Base-by-base conservation (phyloP, 345 rosid species). In the Aquilaria yunnanensis region DNA sequence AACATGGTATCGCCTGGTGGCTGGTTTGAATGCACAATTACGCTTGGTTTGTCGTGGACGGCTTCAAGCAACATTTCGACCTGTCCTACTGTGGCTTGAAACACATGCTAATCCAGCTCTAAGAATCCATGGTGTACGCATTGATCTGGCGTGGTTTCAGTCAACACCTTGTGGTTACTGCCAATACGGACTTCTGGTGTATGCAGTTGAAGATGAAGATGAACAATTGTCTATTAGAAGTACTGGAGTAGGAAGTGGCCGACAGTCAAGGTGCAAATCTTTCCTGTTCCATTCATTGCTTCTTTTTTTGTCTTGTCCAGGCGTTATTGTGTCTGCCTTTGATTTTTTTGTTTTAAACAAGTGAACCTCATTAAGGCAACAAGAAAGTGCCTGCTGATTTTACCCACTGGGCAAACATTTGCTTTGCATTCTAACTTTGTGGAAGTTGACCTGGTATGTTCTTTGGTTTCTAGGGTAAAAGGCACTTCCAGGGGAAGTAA, bases 91-190 rank as follows among this genome's bases (percentile, higher is more conserved):
- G 70, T 95, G 97, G 99, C 80, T 95, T 76, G 96, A 87, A 78
- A 89, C 89, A 33, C 88, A 91, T 70, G 99, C 96, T 51, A 91
- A 91, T 77, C 94, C 97, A 41, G 84, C 90, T 57, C 71, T 95
- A 76, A 80, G 80, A 74, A 50, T 65, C 61, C 84, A 87, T 56
- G 77, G 96, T 31, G 73, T 87, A 34, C 77, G 78, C 12, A 80
- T 83, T 72, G 96, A 89, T 80, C 88, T 95, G 75, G 96, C 96
- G n/a, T 83, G 95, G 99, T 84, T 95, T 71, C 96, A 84, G 76
- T 81, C 94, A 55, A 80, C 87, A 63, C 61, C 91, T 67, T 77
- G 80, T 79, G 92, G 96, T 72, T 85, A 91, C 77, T 81, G 84
- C 69, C 97, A 89, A 58, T 91, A 84, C 75, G 99, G 99, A 60